These are phyloP conservation scores for Niebla homalea DNA, from an alignment of 495 filamentous ascomycete genomes.

Conservation along the genomic window DNA sequence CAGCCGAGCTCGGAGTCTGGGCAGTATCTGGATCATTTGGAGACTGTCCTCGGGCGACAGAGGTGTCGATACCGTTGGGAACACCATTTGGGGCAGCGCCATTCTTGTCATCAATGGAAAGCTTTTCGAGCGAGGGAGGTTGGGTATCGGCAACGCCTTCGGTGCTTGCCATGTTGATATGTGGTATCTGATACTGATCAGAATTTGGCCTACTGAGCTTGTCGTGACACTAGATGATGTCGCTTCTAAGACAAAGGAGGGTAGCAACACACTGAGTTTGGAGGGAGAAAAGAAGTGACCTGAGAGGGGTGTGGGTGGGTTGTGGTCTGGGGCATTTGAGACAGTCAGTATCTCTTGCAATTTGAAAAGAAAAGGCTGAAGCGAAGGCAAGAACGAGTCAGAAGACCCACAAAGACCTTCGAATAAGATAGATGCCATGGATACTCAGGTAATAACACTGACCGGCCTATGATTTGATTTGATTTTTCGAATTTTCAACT, in stretches of 20 bases:
- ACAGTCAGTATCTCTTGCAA: background rate
- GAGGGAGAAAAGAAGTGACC: background rate
- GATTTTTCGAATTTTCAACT: slow-evolving; percentile 32
- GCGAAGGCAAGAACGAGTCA: background rate
- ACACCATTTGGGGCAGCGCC: slow-evolving; percentile 47
- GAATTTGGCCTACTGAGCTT: background rate
- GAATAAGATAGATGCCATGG: no score
- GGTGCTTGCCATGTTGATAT: background rate
- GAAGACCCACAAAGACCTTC: slow-evolving; percentile 15
- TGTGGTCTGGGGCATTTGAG: background rate
- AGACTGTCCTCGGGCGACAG: slow-evolving; percentile 36
- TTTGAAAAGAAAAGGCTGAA: background rate
- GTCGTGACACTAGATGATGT: no score
- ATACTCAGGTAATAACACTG: background rate
- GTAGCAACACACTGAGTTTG: no score
- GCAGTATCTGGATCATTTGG: slow-evolving; percentile 44
- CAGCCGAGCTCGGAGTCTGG: slow-evolving; percentile 57
- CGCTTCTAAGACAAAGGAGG: no score
- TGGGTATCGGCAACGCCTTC: slow-evolving; percentile 29
- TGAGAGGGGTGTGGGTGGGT: background rate
- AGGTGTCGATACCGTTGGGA: slow-evolving; percentile 58
- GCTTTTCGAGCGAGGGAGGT: slow-evolving; percentile 55
- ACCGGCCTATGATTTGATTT: slow-evolving; percentile 14
- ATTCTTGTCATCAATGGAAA: slow-evolving; percentile 46
- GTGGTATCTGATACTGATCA: background rate